Evolutionary conservation across 768 basidiomycete genomes (phyloP), one percentile per base, ranked within the genome.

Genomic region (Leccinum aurantiacum): DNA sequence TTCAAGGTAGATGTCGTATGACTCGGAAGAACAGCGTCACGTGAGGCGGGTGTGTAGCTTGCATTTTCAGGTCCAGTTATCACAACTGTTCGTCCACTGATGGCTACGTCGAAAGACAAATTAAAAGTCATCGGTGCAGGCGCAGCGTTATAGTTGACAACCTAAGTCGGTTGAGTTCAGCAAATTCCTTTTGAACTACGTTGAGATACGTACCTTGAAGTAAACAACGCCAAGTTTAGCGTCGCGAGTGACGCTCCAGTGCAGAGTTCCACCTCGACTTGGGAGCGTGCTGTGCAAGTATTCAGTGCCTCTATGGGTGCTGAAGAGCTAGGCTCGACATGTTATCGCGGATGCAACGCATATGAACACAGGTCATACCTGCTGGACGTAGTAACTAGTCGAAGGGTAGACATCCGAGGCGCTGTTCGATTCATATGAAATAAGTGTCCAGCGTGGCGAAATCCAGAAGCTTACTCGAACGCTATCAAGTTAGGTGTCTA

Each of bases 221-320:
- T 84, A 81, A 52, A 88, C 66, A 3, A 75, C 70, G 0, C 68
- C 60, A 44, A 66, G 60, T 6, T 50, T 48, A 29, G 59, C 55
- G 19, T 69, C 73, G 11, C 66, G 70, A 5, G 77, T 76, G 62
- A 88, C 80, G 62, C 85, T 86, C 88, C 88, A 89, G 70, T 83
- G 80, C 2, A 86, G 67, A 0, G 84, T 82, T 11, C 84, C 84
- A 6, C 62, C 68, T 1, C 61, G 56, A 38, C 58, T 71, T 1
- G 87, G 86, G 0, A 86, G 76, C 0, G 85, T 88, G 67, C 83
- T 87, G 4, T 86, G 83, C 1, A 89, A 68, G 64, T 86, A 88
- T 63, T 80, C 79, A 44, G 86, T 82, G 6, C 88, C 88, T 44
- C 80, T 74, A 69, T 88, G 85, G n/a, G 78, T 61, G 56, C 84